Evolutionary conservation across 2,329 filamentous ascomycete species (phyloP).

Genomic region (Trichophyton rubrum): DNA sequence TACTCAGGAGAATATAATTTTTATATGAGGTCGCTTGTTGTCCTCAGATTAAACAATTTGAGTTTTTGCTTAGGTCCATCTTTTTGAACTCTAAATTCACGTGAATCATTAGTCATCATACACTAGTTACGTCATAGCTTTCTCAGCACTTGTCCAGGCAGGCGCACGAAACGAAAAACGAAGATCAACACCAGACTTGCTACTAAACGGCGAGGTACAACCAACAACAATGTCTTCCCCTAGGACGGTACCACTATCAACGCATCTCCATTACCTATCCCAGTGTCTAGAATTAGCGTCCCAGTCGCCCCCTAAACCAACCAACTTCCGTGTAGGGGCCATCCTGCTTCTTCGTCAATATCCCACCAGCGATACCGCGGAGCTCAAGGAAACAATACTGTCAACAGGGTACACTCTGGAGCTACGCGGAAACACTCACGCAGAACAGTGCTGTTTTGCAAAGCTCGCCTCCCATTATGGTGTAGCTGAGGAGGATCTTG

Average conservation of each 20-base stretch:
- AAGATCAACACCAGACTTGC: not conserved
- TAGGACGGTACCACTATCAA: conserved; percentile 11
- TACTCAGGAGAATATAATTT: too few relatives aligned
- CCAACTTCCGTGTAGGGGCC: conserved; percentile 92
- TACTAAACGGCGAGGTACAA: not conserved
- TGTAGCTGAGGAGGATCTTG: conserved; percentile 25
- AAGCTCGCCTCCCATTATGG: conserved; percentile 42
- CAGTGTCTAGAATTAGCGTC: conserved; percentile 63
- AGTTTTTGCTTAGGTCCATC: too few relatives aligned
- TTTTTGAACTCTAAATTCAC: not conserved
- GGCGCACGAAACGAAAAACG: not conserved
- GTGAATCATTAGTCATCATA: not conserved
- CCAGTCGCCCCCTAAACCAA: conserved; percentile 70
- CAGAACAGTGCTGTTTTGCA: conserved; percentile 79
- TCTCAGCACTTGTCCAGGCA: not conserved
- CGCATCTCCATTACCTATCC: conserved; percentile 46
- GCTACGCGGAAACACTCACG: conserved; percentile 84
- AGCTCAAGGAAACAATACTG: conserved; percentile 42
- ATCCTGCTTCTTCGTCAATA: conserved; percentile 47
- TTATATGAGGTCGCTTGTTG: too few relatives aligned
- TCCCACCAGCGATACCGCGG: conserved; percentile 10
- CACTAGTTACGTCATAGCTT: not conserved
- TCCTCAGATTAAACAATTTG: too few relatives aligned
- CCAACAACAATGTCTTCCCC: conserved; percentile 6
- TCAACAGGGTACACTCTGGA: conserved; percentile 85